Conservation (phyloP, 1,284 basidiomycete genomes). For the Tranzscheliella williamsii region DNA sequence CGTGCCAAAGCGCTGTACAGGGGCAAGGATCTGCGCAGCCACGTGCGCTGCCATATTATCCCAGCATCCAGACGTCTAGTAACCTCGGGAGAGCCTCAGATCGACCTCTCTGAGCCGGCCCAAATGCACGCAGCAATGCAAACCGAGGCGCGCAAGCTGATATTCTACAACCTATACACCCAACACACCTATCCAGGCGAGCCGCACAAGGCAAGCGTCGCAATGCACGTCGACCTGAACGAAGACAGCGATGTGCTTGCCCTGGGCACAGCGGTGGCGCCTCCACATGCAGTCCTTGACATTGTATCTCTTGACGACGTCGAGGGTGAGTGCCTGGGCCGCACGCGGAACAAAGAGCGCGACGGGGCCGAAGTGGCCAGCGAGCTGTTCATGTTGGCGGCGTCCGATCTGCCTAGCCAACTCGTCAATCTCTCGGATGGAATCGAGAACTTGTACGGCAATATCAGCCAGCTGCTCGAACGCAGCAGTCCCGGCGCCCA, state of each 20-base stretch:
- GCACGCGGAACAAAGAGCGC: constrained; percentile 27
- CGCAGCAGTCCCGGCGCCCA: constrained; percentile 24
- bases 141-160: constrained; percentile 29
- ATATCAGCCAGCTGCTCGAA: constrained; percentile 2
- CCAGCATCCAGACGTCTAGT: constrained; percentile 10
- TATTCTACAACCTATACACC: constrained; percentile 51
- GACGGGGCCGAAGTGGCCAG: constrained; percentile 10
- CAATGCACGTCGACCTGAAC: constrained; percentile 24
- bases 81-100: constrained; percentile 4
- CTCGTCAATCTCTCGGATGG: constrained; percentile 26
- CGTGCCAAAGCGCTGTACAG: constrained; percentile 55
- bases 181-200: constrained; percentile 26
- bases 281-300: constrained; percentile 42
- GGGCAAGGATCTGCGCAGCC: constrained; percentile 30
- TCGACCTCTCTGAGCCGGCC: background rate
- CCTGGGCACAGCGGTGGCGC: constrained; percentile 26
- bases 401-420: constrained; percentile 21
- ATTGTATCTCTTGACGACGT: constrained; percentile 38
- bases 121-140: constrained; percentile 1
- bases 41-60: constrained; percentile 39
- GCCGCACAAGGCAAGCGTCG: constrained; percentile 18
- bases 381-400: constrained; percentile 16
- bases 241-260: constrained; percentile 15
- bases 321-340: constrained; percentile 23
- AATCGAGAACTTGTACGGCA: constrained; percentile 25